Evolutionary conservation across 1,284 basidiomycete genomes (phyloP), one percentile per base, ranked within the genome.

Genomic region (Trichosporon ovoides): DNA sequence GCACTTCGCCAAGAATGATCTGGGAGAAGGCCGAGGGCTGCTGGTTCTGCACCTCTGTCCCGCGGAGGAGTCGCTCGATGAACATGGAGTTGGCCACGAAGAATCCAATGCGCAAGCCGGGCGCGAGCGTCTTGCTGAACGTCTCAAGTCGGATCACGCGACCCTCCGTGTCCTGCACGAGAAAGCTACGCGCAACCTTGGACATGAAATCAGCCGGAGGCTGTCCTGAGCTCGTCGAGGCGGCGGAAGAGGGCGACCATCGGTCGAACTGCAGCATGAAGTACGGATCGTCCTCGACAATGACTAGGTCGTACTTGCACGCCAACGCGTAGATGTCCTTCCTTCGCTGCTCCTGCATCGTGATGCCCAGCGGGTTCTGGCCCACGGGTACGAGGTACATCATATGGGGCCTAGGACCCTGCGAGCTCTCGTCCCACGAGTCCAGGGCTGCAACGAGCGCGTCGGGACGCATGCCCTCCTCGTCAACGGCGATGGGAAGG

Each of bases 261-360:
- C 6, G 14, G 24, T 64, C 62, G 48, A 67, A 64, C 57, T 70
- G 62, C 68, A 89, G 78, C 79, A 88, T 86, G 70, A 83, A 88
- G 74, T 89, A 89, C 14, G 87, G 88, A 72, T 89, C 87, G 63
- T 88, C 86, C 76, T 89, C 86, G 54, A 84, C 80, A 60, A 87
- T 86, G 59, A 87, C 81, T 16, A 86, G 65, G 62, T 88, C 85
- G 70, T 83, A 89, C 77, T 88, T 84, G 56, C 88, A 85, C 62
- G 86, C 88, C 56, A 89, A 78, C 28, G 84, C 82, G 73, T 91
- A 91, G 59, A 91, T 87, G 54, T 83, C 83, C 72, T 85, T 82
- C 78, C 89, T 88, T 61, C 88, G 80, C 57, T 79, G 70, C 2
- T 74, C 66, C 11, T 79, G 74, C 82, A 87, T 85, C 0, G 85